Evolutionary conservation across 305 asterid genomes (phyloP).

Genomic region (Solanum hybrid): DNA sequence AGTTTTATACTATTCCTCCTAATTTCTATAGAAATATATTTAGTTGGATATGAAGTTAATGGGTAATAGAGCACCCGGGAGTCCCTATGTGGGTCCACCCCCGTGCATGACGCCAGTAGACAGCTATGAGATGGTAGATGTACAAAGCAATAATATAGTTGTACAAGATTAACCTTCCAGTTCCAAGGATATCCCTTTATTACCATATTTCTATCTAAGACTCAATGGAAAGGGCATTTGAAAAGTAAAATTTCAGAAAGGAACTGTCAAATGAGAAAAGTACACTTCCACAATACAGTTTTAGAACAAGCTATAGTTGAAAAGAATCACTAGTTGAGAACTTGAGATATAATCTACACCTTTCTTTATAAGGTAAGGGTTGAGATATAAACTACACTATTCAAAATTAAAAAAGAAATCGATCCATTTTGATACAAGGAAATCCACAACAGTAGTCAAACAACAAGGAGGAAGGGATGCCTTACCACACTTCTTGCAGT

Average conservation of each 20-base stretch:
- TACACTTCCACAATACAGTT: not conserved
- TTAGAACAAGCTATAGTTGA: not conserved
- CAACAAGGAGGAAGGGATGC: not conserved
- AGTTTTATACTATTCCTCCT: not conserved
- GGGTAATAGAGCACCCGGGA: not conserved
- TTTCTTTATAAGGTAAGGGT: not conserved
- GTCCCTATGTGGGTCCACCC: not conserved
- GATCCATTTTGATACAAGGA: not conserved
- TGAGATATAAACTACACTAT: not conserved
- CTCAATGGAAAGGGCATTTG: not conserved
- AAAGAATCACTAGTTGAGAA: not conserved
- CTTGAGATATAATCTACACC: not conserved
- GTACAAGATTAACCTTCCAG: not conserved
- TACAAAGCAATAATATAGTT: not conserved
- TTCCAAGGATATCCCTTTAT: not conserved
- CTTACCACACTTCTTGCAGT: constrained; percentile 89
- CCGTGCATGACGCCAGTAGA: not conserved
- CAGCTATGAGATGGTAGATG: not conserved
- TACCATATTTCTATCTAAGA: not conserved
- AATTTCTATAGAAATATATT: no score
- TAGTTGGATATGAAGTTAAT: not conserved
- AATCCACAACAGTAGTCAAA: not conserved
- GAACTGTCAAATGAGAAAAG: not conserved
- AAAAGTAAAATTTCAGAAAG: not conserved
- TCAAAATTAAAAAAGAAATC: not conserved